Evolutionary conservation across 2,329 filamentous ascomycete genomes (phyloP).

Genomic region (Colletotrichum tofieldiae): DNA sequence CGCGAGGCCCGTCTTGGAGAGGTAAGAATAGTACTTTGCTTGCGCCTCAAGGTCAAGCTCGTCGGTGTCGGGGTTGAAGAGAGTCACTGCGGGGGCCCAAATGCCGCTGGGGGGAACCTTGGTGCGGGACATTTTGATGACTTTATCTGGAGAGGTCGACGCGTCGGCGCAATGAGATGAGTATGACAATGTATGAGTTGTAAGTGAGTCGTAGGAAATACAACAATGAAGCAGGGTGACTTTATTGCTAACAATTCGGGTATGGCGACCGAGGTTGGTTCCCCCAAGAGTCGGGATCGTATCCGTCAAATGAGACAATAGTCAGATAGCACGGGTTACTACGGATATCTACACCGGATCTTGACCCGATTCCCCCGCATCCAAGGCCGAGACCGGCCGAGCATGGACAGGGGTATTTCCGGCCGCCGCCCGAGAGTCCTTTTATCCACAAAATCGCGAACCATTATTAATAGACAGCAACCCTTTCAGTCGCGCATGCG

Average conservation of each 20-base stretch:
- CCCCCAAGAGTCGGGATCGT: slow-evolving; percentile 14
- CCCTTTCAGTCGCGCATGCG: not conserved
- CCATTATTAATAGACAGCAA: slow-evolving; percentile 7
- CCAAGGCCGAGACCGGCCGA: slow-evolving; percentile 40
- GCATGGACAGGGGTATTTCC: slow-evolving; percentile 42
- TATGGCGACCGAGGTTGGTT: slow-evolving; percentile 27
- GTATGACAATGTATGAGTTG: not conserved
- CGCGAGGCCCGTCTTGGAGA: slow-evolving; percentile 64
- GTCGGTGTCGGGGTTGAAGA: slow-evolving; percentile 67
- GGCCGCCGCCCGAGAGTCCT: slow-evolving; percentile 24
- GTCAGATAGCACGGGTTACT: slow-evolving; percentile 26
- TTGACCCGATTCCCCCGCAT: slow-evolving; percentile 40
- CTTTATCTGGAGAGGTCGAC: not conserved
- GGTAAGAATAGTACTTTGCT: slow-evolving; percentile 66
- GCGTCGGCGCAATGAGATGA: not conserved
- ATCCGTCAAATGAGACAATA: slow-evolving; percentile 24
- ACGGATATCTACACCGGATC: slow-evolving; percentile 41
- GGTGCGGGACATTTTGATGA: slow-evolving; percentile 21
- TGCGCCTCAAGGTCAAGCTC: slow-evolving; percentile 64
- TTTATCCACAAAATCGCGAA: slow-evolving; percentile 17
- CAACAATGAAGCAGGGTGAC: not conserved
- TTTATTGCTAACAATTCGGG: slow-evolving; percentile 25
- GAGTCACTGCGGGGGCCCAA: slow-evolving; percentile 69
- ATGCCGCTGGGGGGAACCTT: slow-evolving; percentile 54
- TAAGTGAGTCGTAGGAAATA: not conserved